These are phyloP conservation scores for Vigna radiata DNA, from an alignment of 306 rosid species.

Conservation along the genomic window DNA sequence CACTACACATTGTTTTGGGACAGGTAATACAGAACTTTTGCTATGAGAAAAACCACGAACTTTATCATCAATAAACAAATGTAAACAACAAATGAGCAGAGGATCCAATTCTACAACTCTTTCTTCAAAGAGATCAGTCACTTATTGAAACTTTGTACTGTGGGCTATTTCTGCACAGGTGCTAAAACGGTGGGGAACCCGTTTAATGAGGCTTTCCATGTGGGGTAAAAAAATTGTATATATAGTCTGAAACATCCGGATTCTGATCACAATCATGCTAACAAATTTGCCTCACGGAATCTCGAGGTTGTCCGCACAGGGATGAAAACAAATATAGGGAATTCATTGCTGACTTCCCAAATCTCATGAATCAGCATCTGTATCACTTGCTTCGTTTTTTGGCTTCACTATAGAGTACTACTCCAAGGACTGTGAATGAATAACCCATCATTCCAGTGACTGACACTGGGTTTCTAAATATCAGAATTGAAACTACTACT, in stretches of 20 bases:
- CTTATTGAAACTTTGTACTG: slow-evolving; percentile 70
- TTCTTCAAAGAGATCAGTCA: slow-evolving; percentile 59
- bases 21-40: not conserved
- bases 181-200: slow-evolving; percentile 63
- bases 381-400: slow-evolving; percentile 96
- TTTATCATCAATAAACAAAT: slow-evolving; percentile 66
- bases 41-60: too few relatives aligned
- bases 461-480: slow-evolving; percentile 95
- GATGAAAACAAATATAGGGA: slow-evolving; percentile 51
- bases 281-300: slow-evolving; percentile 50
- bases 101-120: slow-evolving; percentile 62
- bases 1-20: not conserved
- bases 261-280: slow-evolving; percentile 51
- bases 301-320: slow-evolving; percentile 45
- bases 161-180: slow-evolving; percentile 64
- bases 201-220: slow-evolving; percentile 53
- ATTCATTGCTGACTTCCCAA: slow-evolving; percentile 44
- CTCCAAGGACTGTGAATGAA: slow-evolving; percentile 90
- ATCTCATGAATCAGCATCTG: slow-evolving; percentile 17
- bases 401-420: slow-evolving; percentile 93
- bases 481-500: slow-evolving; percentile 93
- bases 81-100: slow-evolving; percentile 51
- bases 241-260: slow-evolving; percentile 47
- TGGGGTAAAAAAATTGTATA: slow-evolving; percentile 47
- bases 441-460: slow-evolving; percentile 99